Evolutionary conservation across 768 basidiomycete species (phyloP).

Genomic region (Phanerodontia chrysosporium): DNA sequence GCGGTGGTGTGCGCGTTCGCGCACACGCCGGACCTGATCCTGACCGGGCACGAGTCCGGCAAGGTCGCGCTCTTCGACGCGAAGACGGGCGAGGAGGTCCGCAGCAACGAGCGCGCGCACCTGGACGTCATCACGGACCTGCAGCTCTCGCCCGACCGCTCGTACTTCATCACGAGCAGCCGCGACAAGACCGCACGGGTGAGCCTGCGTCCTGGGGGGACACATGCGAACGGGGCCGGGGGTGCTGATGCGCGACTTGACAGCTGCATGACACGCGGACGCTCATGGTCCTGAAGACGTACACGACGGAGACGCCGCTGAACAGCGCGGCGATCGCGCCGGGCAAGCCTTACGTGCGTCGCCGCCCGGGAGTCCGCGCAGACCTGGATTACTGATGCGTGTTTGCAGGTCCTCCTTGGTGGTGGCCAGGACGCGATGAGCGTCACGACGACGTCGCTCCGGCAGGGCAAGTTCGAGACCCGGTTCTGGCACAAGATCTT

Average conservation of each 20-base stretch:
- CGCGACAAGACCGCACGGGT: slow-evolving; percentile 97
- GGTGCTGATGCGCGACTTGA: slow-evolving; percentile 1
- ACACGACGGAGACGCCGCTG: slow-evolving; percentile 86
- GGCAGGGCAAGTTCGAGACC: slow-evolving; percentile 97
- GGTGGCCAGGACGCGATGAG: slow-evolving; percentile 98
- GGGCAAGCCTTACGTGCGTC: slow-evolving; percentile 73
- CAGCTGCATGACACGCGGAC: slow-evolving; percentile 88
- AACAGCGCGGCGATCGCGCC: slow-evolving; percentile 91
- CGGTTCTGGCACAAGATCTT: slow-evolving; percentile 97
- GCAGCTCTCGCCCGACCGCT: slow-evolving; percentile 83
- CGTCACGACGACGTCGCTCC: slow-evolving; percentile 89
- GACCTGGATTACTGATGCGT: no score
- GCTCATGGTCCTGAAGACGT: slow-evolving; percentile 90
- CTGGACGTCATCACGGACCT: slow-evolving; percentile 86
- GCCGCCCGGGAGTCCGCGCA: background rate
- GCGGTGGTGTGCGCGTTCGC: slow-evolving; percentile 96
- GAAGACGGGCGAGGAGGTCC: slow-evolving; percentile 78
- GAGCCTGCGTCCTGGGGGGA: slow-evolving; percentile 19
- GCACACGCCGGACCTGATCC: slow-evolving; percentile 66
- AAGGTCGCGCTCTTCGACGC: slow-evolving; percentile 91
- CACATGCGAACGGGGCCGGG: background rate
- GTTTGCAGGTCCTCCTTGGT: slow-evolving; percentile 80
- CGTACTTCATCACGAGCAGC: slow-evolving; percentile 93
- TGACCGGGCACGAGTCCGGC: slow-evolving; percentile 96
- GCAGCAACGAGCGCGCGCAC: slow-evolving; percentile 85